Conservation (phyloP, 176 grass and related monocot species). For the Neostapfia colusana region DNA sequence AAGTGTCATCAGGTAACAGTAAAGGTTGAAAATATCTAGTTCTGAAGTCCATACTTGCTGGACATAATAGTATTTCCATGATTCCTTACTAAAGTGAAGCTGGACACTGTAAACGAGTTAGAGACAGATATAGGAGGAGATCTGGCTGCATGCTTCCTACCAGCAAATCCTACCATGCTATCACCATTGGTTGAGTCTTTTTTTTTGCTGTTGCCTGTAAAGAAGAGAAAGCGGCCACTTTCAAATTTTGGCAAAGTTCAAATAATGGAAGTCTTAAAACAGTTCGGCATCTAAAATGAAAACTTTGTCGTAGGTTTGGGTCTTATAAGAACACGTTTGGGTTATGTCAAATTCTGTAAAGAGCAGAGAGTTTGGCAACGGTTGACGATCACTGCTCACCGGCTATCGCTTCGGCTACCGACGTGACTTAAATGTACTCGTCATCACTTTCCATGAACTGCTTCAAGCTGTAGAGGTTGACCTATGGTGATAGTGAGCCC, state of each 20-base stretch:
- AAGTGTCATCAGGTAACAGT: not conserved
- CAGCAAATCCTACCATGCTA: conserved; percentile 99
- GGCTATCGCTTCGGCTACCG: no score
- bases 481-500: no score
- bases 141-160: conserved; percentile 84
- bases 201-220: not conserved
- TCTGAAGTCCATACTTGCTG: not conserved
- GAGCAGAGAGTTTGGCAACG: no score
- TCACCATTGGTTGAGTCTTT: no score
- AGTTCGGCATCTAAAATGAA: not conserved
- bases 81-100: conserved; percentile 89
- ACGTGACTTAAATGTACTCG: no score
- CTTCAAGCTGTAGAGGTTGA: no score
- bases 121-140: conserved; percentile 67
- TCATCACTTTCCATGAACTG: no score
- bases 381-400: no score
- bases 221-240: not conserved
- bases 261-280: not conserved
- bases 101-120: conserved; percentile 67
- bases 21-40: conserved; percentile 33
- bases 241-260: not conserved
- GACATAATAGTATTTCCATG: conserved; percentile 5
- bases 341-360: no score
- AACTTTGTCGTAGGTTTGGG: not conserved
- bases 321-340: no score